Evolutionary conservation across 306 rosid species (phyloP).

Genomic region (Prunus persica): DNA sequence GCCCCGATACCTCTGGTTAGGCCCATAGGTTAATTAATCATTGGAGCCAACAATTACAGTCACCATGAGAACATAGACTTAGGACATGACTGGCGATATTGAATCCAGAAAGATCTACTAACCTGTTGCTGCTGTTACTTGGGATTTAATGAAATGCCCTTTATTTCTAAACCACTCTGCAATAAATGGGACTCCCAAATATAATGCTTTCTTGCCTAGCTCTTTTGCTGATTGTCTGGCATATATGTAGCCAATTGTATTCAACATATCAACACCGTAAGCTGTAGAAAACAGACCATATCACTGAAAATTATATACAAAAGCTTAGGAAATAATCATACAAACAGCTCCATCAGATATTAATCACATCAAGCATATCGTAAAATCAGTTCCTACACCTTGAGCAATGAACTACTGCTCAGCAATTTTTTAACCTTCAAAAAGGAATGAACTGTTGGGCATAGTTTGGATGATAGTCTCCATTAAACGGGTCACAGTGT

Average conservation of each 20-base stretch:
- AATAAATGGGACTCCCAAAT: constrained; percentile 89
- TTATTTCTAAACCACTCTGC: constrained; percentile 99
- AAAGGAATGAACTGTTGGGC: neutral
- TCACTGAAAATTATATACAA: neutral
- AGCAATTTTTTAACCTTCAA: neutral
- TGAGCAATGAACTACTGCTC: neutral
- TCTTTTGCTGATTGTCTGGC: constrained; percentile 94
- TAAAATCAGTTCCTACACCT: neutral
- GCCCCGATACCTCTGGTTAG: neutral
- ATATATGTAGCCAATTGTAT: constrained; percentile 94
- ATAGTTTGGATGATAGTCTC: neutral
- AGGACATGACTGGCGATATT: neutral
- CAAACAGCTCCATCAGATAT: neutral
- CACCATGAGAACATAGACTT: constrained; percentile 5
- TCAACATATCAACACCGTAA: constrained; percentile 91
- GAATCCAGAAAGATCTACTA: constrained; percentile 24
- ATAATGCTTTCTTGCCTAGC: constrained; percentile 96
- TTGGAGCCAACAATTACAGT: neutral
- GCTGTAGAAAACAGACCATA: constrained; percentile 48
- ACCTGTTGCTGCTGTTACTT: constrained; percentile 99
- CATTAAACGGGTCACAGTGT: neutral
- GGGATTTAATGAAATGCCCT: constrained; percentile 96
- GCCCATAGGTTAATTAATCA: neutral
- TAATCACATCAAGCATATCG: neutral
- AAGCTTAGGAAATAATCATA: neutral